Evolutionary conservation across 106 monocot genomes (phyloP), one percentile per base, ranked within the genome.

Genomic region (Narthecium ossifragum): DNA sequence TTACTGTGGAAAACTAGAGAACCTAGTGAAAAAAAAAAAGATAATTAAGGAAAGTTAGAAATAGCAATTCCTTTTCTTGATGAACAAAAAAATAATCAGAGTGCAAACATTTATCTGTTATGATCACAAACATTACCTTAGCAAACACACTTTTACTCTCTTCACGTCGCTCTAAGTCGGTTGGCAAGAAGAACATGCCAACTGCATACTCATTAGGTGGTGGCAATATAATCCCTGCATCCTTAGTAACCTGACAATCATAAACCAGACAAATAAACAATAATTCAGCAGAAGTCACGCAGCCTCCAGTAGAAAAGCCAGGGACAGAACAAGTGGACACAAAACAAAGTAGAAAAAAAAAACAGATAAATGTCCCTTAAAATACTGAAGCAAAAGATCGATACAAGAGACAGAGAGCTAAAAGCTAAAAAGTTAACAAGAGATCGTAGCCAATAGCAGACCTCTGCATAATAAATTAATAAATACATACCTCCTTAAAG

Each of bases 161-260:
- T 57, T 86, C 78, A 25, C 96, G 70, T 13, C 90, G 96, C 37
- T 66, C 70, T 12, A 67, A 57, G 50, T 80, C 67, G 8, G 73
- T 73, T 26, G 96, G 86, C 59, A 96, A 59, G 79, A 90, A 96
- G 43, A 96, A 81, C 86, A 96, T 96, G 36, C 96, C 96, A 34
- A 90, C 76, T 2, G 90, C 90, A 69, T 96, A 96, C 56, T 90
- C 60, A 27, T 84, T 90, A 59, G 86, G 74, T 40, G 80, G 71
- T 34, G 96, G 96, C 61, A 96, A 79, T 53, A 84, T 75, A 69
- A 96, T 71, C 23, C 90, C 94, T 26, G 73, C 49, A 69, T 83
- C 80, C 46, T 69, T 74, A 8, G 90, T 63, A 10, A 67, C 87
- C 98, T 98, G 72, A 64, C 8, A 29, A 57, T 57, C 29, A 78